Evolutionary conservation across 495 filamentous ascomycete genomes (phyloP).

Genomic region (Letharia lupina): DNA sequence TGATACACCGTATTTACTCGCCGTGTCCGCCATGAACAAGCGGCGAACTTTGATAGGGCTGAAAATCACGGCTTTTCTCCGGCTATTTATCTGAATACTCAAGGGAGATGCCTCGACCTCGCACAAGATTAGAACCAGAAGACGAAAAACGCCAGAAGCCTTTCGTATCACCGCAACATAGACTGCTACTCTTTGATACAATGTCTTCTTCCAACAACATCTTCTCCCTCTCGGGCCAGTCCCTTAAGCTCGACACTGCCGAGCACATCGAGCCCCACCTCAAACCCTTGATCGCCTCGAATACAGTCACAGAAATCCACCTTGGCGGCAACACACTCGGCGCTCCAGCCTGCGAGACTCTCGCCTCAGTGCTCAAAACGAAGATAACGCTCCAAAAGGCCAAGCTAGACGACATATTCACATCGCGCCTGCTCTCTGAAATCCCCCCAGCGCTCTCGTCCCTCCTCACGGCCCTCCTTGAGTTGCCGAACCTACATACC

Average conservation of each 20-base stretch:
- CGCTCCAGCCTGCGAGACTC: constrained; percentile 71
- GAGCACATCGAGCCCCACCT: constrained; percentile 82
- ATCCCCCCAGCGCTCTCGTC: constrained; percentile 82
- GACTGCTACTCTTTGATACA: constrained; percentile 29
- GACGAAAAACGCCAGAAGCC: background rate
- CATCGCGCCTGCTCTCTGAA: constrained; percentile 82
- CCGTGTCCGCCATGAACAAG: background rate
- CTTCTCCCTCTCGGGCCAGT: constrained; percentile 85
- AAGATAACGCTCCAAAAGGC: constrained; percentile 77
- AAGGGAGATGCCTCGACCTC: background rate
- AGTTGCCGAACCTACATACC: constrained; percentile 73
- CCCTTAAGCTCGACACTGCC: constrained; percentile 81
- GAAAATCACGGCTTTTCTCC: background rate
- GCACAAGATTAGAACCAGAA: background rate
- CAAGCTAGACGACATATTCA: constrained; percentile 96
- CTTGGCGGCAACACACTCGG: constrained; percentile 87
- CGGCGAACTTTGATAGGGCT: background rate
- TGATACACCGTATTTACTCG: no score
- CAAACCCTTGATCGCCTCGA: constrained; percentile 57
- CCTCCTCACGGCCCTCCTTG: constrained; percentile 77
- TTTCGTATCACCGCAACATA: no score
- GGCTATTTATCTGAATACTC: background rate
- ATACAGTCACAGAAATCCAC: constrained; percentile 72
- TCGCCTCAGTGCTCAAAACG: constrained; percentile 68
- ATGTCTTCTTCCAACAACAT: constrained; percentile 63